phyloP scores from a whole-genome alignment of 148 eudicot species.

The Vaccinium corymbosum region DNA sequence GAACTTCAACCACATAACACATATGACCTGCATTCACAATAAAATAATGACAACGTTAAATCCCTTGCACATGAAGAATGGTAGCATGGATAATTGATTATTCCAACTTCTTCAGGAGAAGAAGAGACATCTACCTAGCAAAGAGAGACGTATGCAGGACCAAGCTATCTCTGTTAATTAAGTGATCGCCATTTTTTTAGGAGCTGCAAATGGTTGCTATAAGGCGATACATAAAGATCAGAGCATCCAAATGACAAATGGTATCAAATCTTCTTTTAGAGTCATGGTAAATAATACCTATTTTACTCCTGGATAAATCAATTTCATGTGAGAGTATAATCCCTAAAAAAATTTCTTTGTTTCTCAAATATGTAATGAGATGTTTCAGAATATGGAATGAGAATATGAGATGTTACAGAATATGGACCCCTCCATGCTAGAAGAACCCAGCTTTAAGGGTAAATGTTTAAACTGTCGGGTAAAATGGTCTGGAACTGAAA shows the following conservation, averaged over 20 bases:
- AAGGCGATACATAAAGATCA: neutral
- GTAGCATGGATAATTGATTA: neutral
- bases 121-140: neutral
- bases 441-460: neutral
- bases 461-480: neutral
- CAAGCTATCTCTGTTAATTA: neutral
- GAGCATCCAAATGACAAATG: neutral
- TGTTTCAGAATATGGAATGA: neutral
- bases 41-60: neutral
- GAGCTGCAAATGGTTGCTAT: slow-evolving; percentile 7
- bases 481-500: neutral
- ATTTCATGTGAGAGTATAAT: neutral
- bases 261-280: neutral
- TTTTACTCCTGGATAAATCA: neutral
- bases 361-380: neutral
- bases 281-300: neutral
- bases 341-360: neutral
- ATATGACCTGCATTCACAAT: slow-evolving; percentile 9
- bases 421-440: neutral
- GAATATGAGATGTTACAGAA: neutral
- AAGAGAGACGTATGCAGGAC: neutral
- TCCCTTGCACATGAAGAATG: neutral
- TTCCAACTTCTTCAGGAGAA: neutral
- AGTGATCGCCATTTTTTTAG: neutral
- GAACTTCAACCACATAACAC: neutral